Base-by-base conservation (phyloP, 1,284 basidiomycete genomes). In the Phellopilus nigrolimitatus region DNA sequence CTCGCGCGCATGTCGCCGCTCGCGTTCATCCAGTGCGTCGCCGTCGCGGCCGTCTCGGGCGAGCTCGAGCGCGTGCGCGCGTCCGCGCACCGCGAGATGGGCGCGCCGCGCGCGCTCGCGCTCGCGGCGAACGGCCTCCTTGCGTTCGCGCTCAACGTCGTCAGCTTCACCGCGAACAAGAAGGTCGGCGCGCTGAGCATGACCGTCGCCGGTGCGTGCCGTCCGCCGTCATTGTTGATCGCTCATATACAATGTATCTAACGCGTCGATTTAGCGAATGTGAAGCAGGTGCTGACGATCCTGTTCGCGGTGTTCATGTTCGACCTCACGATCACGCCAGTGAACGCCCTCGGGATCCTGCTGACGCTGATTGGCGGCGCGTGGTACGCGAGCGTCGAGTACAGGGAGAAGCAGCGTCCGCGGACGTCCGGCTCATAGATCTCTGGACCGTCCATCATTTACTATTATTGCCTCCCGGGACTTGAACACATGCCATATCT, bases 241-340 rank as follows among this genome's bases (percentile, higher is more conserved):
- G n/a, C n/a, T n/a, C n/a, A n/a, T n/a, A n/a, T n/a, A n/a, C n/a
- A n/a, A n/a, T n/a, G n/a, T n/a, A n/a, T n/a, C n/a, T n/a, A n/a
- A n/a, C 10, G 19, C 17, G 44, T 10, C 13, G 8, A 21, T 38
- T 6, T 59, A 88, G 90, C 84, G 47, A 93, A 94, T 63, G 81
- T 93, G 51, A 97, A 97, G 69, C 94, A 97, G 65, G 94, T 93
- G n/a, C 67, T 97, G 56, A 95, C 93, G 1, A 85, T 97, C 57
- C 73, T 93, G 2, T 80, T 87, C 47, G 91, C 92, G 0, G 89
- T 97, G 8, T 60, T 78, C 31, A 75, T 95, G 28, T 97, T 97
- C 68, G 71, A 93, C 63, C 69, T 95, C 43, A 78, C 78, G 8
- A 91, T 97, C 64, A 88, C 85, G 0, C 71, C 75, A 22, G 77